Evolutionary conservation across 495 filamentous ascomycete species (phyloP).

Genomic region (Aspergillus asperescens): DNA sequence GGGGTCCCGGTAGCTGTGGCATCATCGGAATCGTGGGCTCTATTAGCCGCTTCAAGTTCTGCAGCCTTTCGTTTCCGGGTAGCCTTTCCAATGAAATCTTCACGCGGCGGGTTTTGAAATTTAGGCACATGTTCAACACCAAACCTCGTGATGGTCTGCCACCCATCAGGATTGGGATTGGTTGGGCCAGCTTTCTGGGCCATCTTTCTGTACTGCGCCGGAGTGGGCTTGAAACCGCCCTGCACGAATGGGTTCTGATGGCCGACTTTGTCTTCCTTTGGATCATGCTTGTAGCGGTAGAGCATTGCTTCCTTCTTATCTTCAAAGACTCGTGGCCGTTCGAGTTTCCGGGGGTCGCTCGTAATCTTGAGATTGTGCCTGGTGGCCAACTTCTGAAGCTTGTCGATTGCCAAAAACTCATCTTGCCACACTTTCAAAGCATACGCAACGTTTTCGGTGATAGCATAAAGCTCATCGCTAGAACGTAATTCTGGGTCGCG

Average conservation of each 20-base stretch:
- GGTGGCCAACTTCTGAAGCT: slow-evolving; percentile 48
- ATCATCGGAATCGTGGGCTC: slow-evolving; percentile 29
- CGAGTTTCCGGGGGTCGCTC: slow-evolving; percentile 22
- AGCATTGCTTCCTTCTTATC: slow-evolving; percentile 42
- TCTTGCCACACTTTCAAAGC: slow-evolving; percentile 57
- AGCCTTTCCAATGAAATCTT: slow-evolving; percentile 50
- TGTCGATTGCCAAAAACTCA: slow-evolving; percentile 57
- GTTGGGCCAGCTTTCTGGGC: slow-evolving; percentile 27
- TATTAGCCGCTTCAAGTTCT: slow-evolving; percentile 32
- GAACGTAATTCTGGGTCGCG: slow-evolving; percentile 33
- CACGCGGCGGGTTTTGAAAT: slow-evolving; percentile 44
- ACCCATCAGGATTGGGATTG: slow-evolving; percentile 39
- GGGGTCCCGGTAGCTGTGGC: slow-evolving; percentile 23
- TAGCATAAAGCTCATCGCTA: slow-evolving; percentile 47
- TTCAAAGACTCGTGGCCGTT: slow-evolving; percentile 26
- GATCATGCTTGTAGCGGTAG: slow-evolving; percentile 40
- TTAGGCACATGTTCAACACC: slow-evolving; percentile 34
- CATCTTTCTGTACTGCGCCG: slow-evolving; percentile 39
- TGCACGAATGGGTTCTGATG: slow-evolving; percentile 40
- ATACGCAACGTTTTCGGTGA: slow-evolving; percentile 47
- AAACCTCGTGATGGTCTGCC: slow-evolving; percentile 28
- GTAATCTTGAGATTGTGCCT: slow-evolving; percentile 27
- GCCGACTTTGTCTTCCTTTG: slow-evolving; percentile 23
- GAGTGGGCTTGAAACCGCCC: slow-evolving; percentile 42
- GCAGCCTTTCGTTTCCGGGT: slow-evolving; percentile 44